A percentile compares a stretch with the other conserved stretches of the same genome.
Conservation (phyloP, 495 filamentous ascomycete species). For the Parathielavia appendiculata region DNA sequence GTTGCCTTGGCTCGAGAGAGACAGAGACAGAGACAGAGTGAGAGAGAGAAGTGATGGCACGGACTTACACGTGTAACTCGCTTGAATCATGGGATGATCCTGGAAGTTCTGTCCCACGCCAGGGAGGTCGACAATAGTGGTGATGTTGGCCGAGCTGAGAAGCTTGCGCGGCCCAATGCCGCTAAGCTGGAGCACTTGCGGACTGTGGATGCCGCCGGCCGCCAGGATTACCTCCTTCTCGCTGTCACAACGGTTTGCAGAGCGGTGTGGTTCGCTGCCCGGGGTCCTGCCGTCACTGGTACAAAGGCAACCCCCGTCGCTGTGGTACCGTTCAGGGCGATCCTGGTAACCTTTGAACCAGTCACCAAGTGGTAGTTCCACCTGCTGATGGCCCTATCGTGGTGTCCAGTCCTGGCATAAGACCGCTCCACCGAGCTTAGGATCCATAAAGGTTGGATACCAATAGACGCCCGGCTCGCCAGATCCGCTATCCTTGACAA, state of each 20-base stretch:
- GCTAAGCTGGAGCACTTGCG: constrained; percentile 52
- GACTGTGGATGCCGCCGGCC: constrained; percentile 53
- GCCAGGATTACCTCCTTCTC: constrained; percentile 55
- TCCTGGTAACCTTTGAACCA: constrained; percentile 35
- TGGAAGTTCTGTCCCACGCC: constrained; percentile 57
- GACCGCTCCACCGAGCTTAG: constrained; percentile 34
- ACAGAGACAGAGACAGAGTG: too few relatives aligned
- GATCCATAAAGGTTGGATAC: constrained; percentile 45
- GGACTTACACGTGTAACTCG: constrained; percentile 31
- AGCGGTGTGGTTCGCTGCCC: background rate
- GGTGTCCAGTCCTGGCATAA: constrained; percentile 41
- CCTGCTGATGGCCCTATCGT: constrained; percentile 28
- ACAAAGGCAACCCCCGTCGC: constrained; percentile 37
- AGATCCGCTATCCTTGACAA: constrained; percentile 38
- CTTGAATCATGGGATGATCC: constrained; percentile 45
- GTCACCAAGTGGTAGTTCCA: constrained; percentile 39
- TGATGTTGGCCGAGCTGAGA: constrained; percentile 39
- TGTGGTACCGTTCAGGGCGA: constrained; percentile 34
- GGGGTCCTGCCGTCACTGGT: background rate
- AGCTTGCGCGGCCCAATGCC: constrained; percentile 48
- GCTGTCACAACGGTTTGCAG: constrained; percentile 38
- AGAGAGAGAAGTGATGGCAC: background rate
- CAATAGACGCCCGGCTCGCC: constrained; percentile 41
- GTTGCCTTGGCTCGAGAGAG: too few relatives aligned
- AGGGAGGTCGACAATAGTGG: constrained; percentile 44